Evolutionary conservation across 805 yeast species (phyloP).

Genomic region (Candida patagonica): DNA sequence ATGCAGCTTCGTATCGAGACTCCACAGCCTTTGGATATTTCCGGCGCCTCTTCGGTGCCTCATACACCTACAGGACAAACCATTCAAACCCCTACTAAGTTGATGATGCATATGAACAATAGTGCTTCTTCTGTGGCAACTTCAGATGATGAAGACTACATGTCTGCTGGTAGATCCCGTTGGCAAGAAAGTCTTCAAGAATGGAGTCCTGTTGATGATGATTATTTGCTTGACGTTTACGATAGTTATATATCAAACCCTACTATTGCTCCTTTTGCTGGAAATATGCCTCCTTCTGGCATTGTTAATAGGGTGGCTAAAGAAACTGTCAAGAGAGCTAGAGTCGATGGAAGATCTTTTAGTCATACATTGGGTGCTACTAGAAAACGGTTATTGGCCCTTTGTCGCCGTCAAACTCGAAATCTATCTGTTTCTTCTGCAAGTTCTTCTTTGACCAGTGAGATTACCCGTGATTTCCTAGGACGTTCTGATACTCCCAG

Average conservation of each 20-base stretch:
- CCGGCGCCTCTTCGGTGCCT: conserved; percentile 14
- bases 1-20: too few species aligned
- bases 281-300: conserved; percentile 58
- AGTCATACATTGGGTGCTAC: conserved; percentile 27
- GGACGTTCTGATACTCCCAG: too few species aligned
- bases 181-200: conserved; percentile 11
- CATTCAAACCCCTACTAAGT: conserved; percentile 12
- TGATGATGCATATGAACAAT: conserved; percentile 21
- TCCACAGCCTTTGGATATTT: too few species aligned
- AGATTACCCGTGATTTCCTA: too few species aligned
- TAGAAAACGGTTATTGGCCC: conserved; percentile 24
- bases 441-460: too few species aligned
- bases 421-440: background rate
- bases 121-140: conserved; percentile 18
- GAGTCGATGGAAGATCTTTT: conserved; percentile 18
- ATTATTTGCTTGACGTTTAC: conserved; percentile 38
- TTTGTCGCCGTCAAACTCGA: conserved; percentile 16
- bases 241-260: conserved; percentile 46
- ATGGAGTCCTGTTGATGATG: conserved; percentile 31
- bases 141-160: conserved; percentile 23
- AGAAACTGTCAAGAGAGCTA: conserved; percentile 36
- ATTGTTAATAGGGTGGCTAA: conserved; percentile 52
- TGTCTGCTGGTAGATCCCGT: conserved; percentile 1
- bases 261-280: conserved; percentile 58
- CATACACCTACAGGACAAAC: conserved; percentile 16